Evolutionary conservation across 139 green algal species (phyloP).

Genomic region (Pleodorina starrii): DNA sequence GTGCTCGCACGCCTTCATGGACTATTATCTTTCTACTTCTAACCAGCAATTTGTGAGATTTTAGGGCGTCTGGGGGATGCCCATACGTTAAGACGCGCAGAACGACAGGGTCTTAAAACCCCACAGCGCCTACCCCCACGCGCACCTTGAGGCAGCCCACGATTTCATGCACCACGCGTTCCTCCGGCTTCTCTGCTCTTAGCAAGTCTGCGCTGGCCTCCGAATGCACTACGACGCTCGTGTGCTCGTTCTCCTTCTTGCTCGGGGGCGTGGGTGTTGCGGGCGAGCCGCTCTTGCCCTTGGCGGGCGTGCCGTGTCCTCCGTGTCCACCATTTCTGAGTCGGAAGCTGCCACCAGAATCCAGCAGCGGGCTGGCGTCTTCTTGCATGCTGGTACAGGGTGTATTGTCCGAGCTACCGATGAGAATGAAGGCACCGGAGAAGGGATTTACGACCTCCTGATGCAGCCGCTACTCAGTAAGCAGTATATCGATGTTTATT

Average conservation of each 20-base stretch:
- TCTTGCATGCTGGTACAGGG: slow-evolving; percentile 7
- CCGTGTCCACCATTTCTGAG: neutral
- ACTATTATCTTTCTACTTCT: too few relatives aligned
- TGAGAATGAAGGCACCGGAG: too few relatives aligned
- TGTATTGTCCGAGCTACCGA: neutral
- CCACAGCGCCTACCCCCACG: too few relatives aligned
- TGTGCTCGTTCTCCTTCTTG: slow-evolving; percentile 19
- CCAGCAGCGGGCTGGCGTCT: neutral
- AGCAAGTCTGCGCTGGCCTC: neutral
- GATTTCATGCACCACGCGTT: slow-evolving; percentile 37
- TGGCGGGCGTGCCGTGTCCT: slow-evolving; percentile 5
- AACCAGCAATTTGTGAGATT: too few relatives aligned
- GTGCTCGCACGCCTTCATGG: too few relatives aligned
- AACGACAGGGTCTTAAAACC: too few relatives aligned
- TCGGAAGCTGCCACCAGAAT: neutral
- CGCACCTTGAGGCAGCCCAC: slow-evolving; percentile 49
- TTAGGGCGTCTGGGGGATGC: too few relatives aligned
- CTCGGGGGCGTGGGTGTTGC: neutral
- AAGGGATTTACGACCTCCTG: too few relatives aligned
- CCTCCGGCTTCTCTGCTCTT: slow-evolving; percentile 29
- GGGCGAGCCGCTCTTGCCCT: neutral
- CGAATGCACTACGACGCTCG: slow-evolving; percentile 14
- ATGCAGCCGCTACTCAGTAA: too few relatives aligned
- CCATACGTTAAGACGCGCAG: too few relatives aligned
- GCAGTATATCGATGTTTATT: too few relatives aligned